Base-by-base conservation (phyloP, 371 early-diverging fungal genomes). In the Actinomortierella wolfii region DNA sequence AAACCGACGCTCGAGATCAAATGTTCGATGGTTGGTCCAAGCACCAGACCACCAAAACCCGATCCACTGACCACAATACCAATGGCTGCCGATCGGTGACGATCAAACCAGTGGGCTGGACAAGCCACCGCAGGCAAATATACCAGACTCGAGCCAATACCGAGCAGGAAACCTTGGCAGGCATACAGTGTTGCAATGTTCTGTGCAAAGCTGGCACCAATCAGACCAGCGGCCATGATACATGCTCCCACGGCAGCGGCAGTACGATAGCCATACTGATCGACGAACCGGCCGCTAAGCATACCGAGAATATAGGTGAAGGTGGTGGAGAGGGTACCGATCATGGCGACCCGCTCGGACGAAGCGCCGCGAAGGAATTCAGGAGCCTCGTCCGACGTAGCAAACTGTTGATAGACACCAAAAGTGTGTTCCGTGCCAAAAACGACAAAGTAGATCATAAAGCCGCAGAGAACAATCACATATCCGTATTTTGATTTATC, bases 161-260 rank as follows among this genome's bases (percentile, higher is more conserved):
- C 86, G 58, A 89, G 86, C 14, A 90, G 40, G 1, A 92, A 59
- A 11, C 91, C 92, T 71, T 90, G 91, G 3, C 88, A 86, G 2
- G 90, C 48, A 28, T 85, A 81, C 21, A 89, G 57, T 1, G 52
- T 87, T 80, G 87, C 84, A 86, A 45, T 66, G 40, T 54, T 64
- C 17, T 29, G 64, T 49, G 66, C 57, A 26, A 70, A 70, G 55
- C 71, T 70, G 44, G 71, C 71, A 9, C 65, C 71, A 39, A 70
- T 70, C 59, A 70, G n/a, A 41, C 71, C 71, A 15, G 48, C 51
- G 5, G 65, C 71, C 71, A 70, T 70, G 46, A 70, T 61, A 25
- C 61, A 58, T n/a, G 71, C 65, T 3, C 76, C 76, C 47, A 76
- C n/a, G 39, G 78, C 64, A 1, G 78, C 61, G 8, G 79, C 71